phyloP scores from a whole-genome alignment of 1,284 basidiomycete genomes.

The Wolfiporia cocos region DNA sequence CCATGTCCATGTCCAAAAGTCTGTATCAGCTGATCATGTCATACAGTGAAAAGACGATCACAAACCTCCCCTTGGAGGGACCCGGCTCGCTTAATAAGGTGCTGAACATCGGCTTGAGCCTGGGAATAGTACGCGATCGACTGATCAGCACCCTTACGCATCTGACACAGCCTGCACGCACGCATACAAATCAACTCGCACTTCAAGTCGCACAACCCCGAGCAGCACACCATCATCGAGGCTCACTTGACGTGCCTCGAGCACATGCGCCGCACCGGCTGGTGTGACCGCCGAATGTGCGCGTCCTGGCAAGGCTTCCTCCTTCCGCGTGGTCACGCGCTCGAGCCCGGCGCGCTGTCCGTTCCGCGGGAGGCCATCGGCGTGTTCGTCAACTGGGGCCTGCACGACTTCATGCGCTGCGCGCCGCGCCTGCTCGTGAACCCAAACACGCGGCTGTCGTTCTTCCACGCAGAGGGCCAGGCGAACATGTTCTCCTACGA shows the following conservation, averaged over 20 bases:
- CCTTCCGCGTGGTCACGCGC: neutral
- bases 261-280: constrained; percentile 5
- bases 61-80: neutral
- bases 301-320: constrained; percentile 9
- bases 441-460: constrained; percentile 3
- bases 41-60: constrained; percentile 7
- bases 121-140: constrained; percentile 6
- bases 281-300: constrained; percentile 3
- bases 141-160: neutral
- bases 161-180: neutral
- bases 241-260: constrained; percentile 4
- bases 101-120: constrained; percentile 9
- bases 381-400: constrained; percentile 2
- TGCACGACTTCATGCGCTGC: constrained; percentile 5
- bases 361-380: neutral
- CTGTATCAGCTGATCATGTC: constrained; percentile 5
- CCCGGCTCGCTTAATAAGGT: constrained; percentile 1
- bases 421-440: constrained; percentile 3
- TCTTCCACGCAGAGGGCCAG: constrained; percentile 7
- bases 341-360: too few relatives aligned
- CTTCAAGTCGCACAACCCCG: constrained; percentile 8
- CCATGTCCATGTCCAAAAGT: neutral
- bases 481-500: neutral
- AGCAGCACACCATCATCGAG: constrained; percentile 10
- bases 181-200: constrained; percentile 8